Evolutionary conservation across 129 eudicot genomes (phyloP), one percentile per base, ranked within the genome.

Genomic region (Mikania micrantha): DNA sequence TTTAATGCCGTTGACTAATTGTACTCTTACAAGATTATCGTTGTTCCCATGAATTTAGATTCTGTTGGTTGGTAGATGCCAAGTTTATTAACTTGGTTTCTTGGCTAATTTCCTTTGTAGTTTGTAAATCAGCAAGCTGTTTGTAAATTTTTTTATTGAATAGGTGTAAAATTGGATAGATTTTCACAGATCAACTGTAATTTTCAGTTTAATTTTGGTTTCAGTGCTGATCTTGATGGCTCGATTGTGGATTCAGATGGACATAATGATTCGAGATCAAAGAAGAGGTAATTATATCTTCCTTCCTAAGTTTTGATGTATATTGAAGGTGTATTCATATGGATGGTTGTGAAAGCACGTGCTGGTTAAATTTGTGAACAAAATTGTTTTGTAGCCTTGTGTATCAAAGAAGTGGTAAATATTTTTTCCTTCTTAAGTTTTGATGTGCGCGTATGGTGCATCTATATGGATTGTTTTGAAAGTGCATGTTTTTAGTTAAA

Each of bases 141-240:
- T 70, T 70, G 47, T 71, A 40, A 69, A n/a, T 16, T 4, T 28
- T 54, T 24, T 31, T 61, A 3, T n/a, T n/a, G 35, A 16, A 47
- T 9, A 61, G 72, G 20, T 50, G 53, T 38, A 19, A 24, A 25
- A 11, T 60, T 44, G 20, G 29, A 24, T 53, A 7, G 49, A 22
- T 27, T 72, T 21, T 9, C 9, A 22, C n/a, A 21, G 64, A 8
- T 16, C 36, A 4, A 27, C 19, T 53, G 38, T 41, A 35, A 22
- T 70, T n/a, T n/a, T n/a, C n/a, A n/a, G n/a, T n/a, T n/a, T n/a
- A n/a, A n/a, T n/a, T n/a, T 45, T 69, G 35, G 58, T 25, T 69
- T 22, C 65, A 90, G 96, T 81, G 76, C 60, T 56, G 90, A 81
- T 48, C 60, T 77, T 60, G 90, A 86, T 59, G 88, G 87, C 48